Evolutionary conservation across 108 stramenopile species (phyloP).

Genomic region (Phaeodactylum tricornutum): DNA sequence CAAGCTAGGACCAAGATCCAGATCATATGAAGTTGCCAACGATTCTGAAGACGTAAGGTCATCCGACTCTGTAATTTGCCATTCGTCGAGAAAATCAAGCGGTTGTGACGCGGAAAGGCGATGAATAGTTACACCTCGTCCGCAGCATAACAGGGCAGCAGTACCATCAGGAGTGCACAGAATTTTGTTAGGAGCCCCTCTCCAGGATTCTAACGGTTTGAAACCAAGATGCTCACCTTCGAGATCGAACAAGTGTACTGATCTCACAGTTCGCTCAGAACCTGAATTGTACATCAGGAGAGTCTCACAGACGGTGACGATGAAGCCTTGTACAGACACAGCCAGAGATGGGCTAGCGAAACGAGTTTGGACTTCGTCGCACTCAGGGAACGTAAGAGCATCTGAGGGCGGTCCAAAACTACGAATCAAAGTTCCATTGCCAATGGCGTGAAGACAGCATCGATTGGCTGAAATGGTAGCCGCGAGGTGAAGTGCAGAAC

Average conservation of each 20-base stretch:
- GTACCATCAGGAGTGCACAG: constrained; percentile 63
- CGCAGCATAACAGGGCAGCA: constrained; percentile 70
- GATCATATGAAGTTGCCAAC: constrained; percentile 39
- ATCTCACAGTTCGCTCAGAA: constrained; percentile 40
- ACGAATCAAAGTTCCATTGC: constrained; percentile 74
- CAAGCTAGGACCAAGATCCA: constrained; percentile 81
- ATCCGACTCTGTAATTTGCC: constrained; percentile 62
- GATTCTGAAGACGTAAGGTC: constrained; percentile 13
- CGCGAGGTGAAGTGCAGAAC: constrained; percentile 58
- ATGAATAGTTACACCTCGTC: constrained; percentile 66
- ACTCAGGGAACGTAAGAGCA: constrained; percentile 23
- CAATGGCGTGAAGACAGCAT: constrained; percentile 69
- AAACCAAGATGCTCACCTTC: constrained; percentile 70
- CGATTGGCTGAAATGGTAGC: constrained; percentile 57
- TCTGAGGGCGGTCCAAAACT: constrained; percentile 51
- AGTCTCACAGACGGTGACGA: constrained; percentile 74
- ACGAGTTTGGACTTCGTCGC: constrained; percentile 19
- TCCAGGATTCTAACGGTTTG: constrained; percentile 50
- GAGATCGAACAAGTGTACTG: constrained; percentile 69
- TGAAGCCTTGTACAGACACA: constrained; percentile 65
- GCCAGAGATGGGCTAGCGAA: constrained; percentile 67
- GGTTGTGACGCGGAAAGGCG: constrained; percentile 64
- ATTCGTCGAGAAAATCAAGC: constrained; percentile 68
- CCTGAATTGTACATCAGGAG: constrained; percentile 15
- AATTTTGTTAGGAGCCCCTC: constrained; percentile 63